A percentile compares a stretch with the other conserved stretches of the same genome.
Conservation (phyloP, 1,284 basidiomycete genomes). For the Pseudozyma flocculosa region DNA sequence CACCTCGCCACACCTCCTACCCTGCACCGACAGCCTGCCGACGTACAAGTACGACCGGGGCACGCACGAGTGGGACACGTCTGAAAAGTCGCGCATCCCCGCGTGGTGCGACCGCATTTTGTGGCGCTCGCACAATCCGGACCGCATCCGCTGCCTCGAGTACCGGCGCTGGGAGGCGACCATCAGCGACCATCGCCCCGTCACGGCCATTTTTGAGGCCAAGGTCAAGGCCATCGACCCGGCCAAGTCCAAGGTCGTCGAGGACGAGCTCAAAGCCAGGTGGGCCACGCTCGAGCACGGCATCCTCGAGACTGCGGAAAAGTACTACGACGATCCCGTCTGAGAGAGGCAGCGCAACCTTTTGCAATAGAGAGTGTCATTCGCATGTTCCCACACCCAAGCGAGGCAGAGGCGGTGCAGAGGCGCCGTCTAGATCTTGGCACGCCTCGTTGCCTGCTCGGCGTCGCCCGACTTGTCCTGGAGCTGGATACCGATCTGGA, state of each 20-base stretch:
- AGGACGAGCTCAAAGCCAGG: slow-evolving; percentile 10
- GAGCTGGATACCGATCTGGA: slow-evolving; percentile 35
- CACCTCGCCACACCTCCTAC: background rate
- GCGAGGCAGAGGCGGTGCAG: too few relatives aligned
- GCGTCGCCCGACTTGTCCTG: slow-evolving; percentile 1
- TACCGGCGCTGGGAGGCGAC: slow-evolving; percentile 56
- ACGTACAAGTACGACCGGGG: slow-evolving; percentile 80
- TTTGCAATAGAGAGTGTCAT: background rate
- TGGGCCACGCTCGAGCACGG: slow-evolving; percentile 13
- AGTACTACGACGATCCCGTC: slow-evolving; percentile 16
- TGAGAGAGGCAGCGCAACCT: background rate
- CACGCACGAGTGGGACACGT: slow-evolving; percentile 84
- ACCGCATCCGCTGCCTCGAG: slow-evolving; percentile 60
- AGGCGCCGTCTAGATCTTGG: background rate
- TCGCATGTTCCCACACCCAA: too few relatives aligned
- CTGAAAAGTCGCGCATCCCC: slow-evolving; percentile 92
- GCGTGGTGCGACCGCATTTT: slow-evolving; percentile 82
- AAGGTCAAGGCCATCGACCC: slow-evolving; percentile 28
- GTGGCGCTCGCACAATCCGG: slow-evolving; percentile 69
- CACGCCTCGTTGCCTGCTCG: slow-evolving; percentile 1
- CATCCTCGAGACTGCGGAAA: slow-evolving; percentile 6
- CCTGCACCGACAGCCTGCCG: slow-evolving; percentile 59
- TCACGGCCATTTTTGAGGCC: slow-evolving; percentile 40
- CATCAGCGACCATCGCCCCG: slow-evolving; percentile 57
- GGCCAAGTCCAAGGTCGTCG: background rate